These are phyloP conservation scores for Epichloe festucae DNA, from an alignment of 2,329 filamentous ascomycete genomes.

Conservation along the genomic window DNA sequence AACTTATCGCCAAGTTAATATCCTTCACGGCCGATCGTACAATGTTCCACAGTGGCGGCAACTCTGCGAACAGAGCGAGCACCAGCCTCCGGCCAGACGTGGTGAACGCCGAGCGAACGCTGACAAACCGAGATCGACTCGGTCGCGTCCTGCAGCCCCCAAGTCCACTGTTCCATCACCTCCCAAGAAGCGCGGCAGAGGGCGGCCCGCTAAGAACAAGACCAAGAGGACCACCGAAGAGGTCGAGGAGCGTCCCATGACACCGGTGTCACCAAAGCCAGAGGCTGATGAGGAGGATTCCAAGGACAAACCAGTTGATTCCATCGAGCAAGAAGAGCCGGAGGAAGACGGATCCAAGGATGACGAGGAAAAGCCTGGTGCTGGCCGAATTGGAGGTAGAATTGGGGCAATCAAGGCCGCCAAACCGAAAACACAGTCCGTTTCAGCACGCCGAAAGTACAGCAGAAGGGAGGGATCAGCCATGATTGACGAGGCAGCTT, in stretches of 20 bases:
- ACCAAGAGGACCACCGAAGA: conserved; percentile 25
- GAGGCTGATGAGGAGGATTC: conserved; percentile 19
- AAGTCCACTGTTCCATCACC: conserved; percentile 20
- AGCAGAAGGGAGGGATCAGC: conserved; percentile 67
- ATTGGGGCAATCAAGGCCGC: conserved; percentile 37
- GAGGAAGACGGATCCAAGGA: conserved; percentile 27
- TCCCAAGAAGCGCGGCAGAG: conserved; percentile 27
- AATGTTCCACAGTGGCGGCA: conserved; percentile 94
- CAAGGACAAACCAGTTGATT: conserved; percentile 27
- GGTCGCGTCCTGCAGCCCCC: conserved; percentile 23
- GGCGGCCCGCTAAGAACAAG: conserved; percentile 25
- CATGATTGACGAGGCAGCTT: conserved; percentile 77
- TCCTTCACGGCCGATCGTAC: conserved; percentile 90
- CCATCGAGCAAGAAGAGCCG: conserved; percentile 33
- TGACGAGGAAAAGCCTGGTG: conserved; percentile 27
- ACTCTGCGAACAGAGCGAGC: conserved; percentile 85
- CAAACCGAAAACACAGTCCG: conserved; percentile 56
- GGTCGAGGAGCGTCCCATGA: conserved; percentile 43
- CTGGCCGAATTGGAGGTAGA: conserved; percentile 21
- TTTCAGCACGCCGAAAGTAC: conserved; percentile 77
- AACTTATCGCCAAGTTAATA: conserved; percentile 92
- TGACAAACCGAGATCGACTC: conserved; percentile 34
- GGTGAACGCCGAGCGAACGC: conserved; percentile 62
- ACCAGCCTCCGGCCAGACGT: conserved; percentile 84
- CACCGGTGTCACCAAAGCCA: conserved; percentile 40